Evolutionary conservation across 163 green algal genomes (phyloP).

Genomic region (Scenedesmus sp.): DNA sequence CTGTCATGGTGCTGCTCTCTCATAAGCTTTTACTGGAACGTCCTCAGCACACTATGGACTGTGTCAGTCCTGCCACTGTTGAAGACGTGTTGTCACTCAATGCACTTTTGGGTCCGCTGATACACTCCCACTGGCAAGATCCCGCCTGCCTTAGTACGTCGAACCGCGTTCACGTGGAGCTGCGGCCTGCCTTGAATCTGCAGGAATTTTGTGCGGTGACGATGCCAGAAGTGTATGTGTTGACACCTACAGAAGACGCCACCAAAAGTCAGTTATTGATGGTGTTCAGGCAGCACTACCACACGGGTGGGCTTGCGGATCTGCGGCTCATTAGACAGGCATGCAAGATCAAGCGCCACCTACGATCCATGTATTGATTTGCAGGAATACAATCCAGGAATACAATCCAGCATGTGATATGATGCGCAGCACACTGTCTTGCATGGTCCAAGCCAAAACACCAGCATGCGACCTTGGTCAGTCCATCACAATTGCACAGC

Average conservation of each 20-base stretch:
- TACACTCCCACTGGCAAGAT: not conserved
- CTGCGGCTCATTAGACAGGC: not conserved
- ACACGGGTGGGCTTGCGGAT: not conserved
- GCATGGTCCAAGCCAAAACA: too few species aligned
- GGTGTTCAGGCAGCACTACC: slow-evolving; percentile 4
- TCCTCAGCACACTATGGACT: not conserved
- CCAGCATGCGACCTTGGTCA: too few species aligned
- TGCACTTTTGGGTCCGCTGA: not conserved
- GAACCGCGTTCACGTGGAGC: not conserved
- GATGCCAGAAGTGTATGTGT: not conserved
- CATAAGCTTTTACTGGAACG: not conserved
- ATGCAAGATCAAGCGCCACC: not conserved
- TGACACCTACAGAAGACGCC: not conserved
- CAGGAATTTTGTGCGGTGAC: not conserved
- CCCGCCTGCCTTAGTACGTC: not conserved
- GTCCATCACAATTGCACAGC: too few species aligned
- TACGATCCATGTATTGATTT: not conserved
- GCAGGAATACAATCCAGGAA: not conserved
- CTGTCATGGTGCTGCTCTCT: slow-evolving; percentile 6
- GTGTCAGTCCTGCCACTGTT: not conserved
- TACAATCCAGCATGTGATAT: too few species aligned
- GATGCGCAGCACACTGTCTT: too few species aligned
- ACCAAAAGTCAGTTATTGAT: not conserved
- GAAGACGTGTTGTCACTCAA: not conserved
- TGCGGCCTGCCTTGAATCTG: not conserved